Evolutionary conservation across 2,329 filamentous ascomycete genomes (phyloP).

Genomic region (Allantophomopsis cytisporea): DNA sequence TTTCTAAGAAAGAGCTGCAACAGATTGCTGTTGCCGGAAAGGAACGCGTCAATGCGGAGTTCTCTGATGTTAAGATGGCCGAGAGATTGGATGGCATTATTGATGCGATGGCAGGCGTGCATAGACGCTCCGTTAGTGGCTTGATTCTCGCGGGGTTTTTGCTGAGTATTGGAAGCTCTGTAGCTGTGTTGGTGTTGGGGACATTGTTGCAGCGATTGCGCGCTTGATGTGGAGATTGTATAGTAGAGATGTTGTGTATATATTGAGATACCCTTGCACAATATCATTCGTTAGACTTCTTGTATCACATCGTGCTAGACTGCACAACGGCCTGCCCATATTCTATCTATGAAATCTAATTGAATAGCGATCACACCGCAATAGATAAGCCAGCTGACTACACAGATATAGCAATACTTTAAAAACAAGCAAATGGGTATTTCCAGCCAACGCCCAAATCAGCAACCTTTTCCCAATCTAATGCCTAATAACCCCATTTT

Average conservation of each 20-base stretch:
- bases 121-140: slow-evolving; percentile 6
- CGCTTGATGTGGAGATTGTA: not conserved
- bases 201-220: not conserved
- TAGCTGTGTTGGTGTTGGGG: not conserved
- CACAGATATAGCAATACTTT: not conserved
- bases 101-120: slow-evolving; percentile 27
- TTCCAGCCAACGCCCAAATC: not conserved
- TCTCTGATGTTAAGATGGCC: slow-evolving; percentile 76
- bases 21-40: slow-evolving; percentile 56
- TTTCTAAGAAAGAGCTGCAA: slow-evolving; percentile 36
- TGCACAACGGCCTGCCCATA: no score
- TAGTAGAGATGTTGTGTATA: not conserved
- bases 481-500: no score
- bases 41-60: slow-evolving; percentile 54
- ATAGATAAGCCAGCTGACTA: no score
- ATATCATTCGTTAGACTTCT: not conserved
- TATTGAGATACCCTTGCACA: not conserved
- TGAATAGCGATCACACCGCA: no score
- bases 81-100: slow-evolving; percentile 57
- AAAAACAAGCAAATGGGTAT: slow-evolving; percentile 4
- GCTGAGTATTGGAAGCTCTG: not conserved
- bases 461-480: not conserved
- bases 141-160: not conserved
- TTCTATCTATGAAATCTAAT: no score
- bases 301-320: no score